phyloP scores from a whole-genome alignment of 2,329 filamentous ascomycete species.

The Botrytis squamosa region DNA sequence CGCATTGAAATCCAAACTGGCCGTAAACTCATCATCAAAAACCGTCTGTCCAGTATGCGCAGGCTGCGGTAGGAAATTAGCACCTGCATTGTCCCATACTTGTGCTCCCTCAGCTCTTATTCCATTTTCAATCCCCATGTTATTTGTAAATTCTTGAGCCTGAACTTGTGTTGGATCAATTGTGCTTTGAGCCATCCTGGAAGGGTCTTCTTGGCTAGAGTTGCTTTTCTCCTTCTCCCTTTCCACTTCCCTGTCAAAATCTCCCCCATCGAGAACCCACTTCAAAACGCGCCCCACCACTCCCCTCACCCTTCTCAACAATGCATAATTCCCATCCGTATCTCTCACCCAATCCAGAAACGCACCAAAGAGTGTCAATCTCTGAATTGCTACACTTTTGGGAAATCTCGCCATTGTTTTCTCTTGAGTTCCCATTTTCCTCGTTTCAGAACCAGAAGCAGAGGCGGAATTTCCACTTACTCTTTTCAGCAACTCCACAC shows the following conservation, averaged over 20 bases:
- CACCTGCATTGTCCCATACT: background rate
- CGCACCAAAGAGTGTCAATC: conserved; percentile 36
- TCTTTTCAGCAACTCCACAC: conserved; percentile 35
- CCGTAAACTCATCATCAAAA: background rate
- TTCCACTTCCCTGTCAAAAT: background rate
- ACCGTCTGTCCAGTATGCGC: background rate
- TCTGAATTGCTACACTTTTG: conserved; percentile 35
- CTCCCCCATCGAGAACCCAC: conserved; percentile 8
- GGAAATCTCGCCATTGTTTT: conserved; percentile 26
- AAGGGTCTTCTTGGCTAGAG: background rate
- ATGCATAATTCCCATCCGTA: conserved; percentile 36
- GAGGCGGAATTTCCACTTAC: conserved; percentile 1
- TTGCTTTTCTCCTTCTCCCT: background rate
- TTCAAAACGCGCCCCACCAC: conserved; percentile 3
- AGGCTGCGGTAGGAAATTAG: background rate
- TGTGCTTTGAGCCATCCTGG: background rate
- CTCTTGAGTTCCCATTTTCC: background rate
- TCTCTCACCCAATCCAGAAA: conserved; percentile 38
- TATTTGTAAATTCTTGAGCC: background rate
- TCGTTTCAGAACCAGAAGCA: background rate
- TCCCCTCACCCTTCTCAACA: conserved; percentile 21
- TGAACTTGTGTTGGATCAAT: background rate
- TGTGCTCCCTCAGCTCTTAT: no score
- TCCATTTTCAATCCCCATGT: background rate
- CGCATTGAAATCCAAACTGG: background rate